A percentile compares a stretch with the other conserved stretches of the same genome.
phyloP scores from a whole-genome alignment of 805 yeast species.

The Ogataea paraovalis region DNA sequence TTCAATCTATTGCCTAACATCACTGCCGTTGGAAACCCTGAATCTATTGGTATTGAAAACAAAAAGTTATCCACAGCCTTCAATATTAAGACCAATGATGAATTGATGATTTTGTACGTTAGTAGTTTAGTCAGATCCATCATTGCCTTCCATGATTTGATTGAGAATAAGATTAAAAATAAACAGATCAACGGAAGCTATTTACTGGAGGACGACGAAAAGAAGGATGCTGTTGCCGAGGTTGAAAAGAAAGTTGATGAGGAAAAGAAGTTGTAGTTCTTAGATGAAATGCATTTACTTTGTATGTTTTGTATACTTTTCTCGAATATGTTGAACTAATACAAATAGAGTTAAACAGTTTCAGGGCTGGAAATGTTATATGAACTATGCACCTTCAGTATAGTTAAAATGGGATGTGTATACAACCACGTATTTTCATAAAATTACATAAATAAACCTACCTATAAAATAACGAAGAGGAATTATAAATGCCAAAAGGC shows the following conservation, averaged over 20 bases:
- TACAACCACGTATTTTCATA: no score
- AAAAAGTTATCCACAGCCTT: conserved; percentile 63
- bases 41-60: conserved; percentile 5
- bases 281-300: no score
- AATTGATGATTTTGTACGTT: conserved; percentile 89
- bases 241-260: conserved; percentile 23
- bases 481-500: no score
- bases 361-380: no score
- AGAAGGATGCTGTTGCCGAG: background rate
- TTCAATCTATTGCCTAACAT: conserved; percentile 86
- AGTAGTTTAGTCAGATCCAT: conserved; percentile 89
- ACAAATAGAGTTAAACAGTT: no score
- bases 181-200: conserved; percentile 42
- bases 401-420: no score
- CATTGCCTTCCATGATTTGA: conserved; percentile 93
- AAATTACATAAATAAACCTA: no score
- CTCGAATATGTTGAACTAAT: no score
- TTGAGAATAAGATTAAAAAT: conserved; percentile 91
- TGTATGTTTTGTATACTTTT: no score
- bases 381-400: no score
- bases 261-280: conserved; percentile 20
- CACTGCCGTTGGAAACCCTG: conserved; percentile 34
- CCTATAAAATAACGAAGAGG: no score
- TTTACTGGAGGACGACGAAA: background rate
- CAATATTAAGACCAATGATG: conserved; percentile 92